These are phyloP conservation scores for Neonectria ditissima DNA, from an alignment of 2,329 filamentous ascomycete genomes.

Conservation along the genomic window DNA sequence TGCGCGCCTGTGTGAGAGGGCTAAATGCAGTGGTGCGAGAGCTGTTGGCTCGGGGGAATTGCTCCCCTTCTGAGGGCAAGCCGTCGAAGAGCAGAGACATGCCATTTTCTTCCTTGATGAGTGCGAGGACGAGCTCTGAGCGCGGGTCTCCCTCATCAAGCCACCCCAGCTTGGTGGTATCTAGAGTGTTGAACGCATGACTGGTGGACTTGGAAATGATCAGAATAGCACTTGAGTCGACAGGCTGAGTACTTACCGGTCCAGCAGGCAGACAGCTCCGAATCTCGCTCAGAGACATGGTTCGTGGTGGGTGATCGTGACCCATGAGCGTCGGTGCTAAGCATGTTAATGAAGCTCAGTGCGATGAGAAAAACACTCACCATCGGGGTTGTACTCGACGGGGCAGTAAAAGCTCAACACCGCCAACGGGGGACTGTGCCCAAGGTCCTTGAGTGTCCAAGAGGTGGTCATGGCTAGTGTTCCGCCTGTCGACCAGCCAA, in stretches of 20 bases:
- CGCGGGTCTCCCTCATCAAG: slow-evolving; percentile 31
- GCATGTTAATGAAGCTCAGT: neutral
- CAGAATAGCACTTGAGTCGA: neutral
- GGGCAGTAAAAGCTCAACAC: slow-evolving; percentile 37
- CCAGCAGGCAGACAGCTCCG: slow-evolving; percentile 18
- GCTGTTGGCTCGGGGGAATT: slow-evolving; percentile 21
- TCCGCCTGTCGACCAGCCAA: slow-evolving; percentile 30
- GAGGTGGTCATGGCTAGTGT: slow-evolving; percentile 29
- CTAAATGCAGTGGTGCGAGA: slow-evolving; percentile 30
- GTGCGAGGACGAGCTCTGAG: slow-evolving; percentile 35
- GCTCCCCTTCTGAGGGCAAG: slow-evolving; percentile 18
- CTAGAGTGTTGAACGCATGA: slow-evolving; percentile 31
- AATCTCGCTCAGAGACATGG: slow-evolving; percentile 31
- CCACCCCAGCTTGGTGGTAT: slow-evolving; percentile 37
- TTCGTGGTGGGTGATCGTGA: slow-evolving; percentile 28
- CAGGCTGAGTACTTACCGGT: slow-evolving; percentile 8
- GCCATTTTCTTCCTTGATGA: slow-evolving; percentile 36
- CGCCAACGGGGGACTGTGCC: slow-evolving; percentile 22
- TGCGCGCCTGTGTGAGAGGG: slow-evolving; percentile 32
- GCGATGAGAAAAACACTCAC: slow-evolving; percentile 10
- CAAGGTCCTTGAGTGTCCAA: slow-evolving; percentile 28
- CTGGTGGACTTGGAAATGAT: slow-evolving; percentile 12
- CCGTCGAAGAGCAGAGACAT: slow-evolving; percentile 38
- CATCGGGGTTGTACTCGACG: slow-evolving; percentile 32
- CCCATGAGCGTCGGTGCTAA: slow-evolving; percentile 31